Evolutionary conservation across 768 basidiomycete genomes (phyloP), one percentile per base, ranked within the genome.

Genomic region (Amanita pseudoporphyria): DNA sequence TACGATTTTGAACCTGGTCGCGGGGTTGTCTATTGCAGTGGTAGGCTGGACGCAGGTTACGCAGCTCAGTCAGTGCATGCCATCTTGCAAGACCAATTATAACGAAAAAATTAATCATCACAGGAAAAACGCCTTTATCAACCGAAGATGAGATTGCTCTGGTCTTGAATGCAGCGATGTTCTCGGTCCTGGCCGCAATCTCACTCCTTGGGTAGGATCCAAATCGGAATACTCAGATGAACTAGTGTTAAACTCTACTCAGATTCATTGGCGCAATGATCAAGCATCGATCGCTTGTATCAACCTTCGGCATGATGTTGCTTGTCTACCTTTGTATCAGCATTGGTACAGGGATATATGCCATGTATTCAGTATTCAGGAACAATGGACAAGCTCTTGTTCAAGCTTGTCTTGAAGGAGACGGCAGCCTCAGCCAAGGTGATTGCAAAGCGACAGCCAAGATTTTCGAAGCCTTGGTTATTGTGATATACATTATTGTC

Each of bases 121-220:
- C 60, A 44, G 53, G 68, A 26, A 59, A 70, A 13, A 45, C 44
- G 16, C 66, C 67, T 0, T 56, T 76, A 26, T 57, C 68, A 12
- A 55, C 56, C 13, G 54, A 57, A 16, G 71, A 77, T 52, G 59
- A 68, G 47, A 59, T 69, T 31, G 72, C 76, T 0, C 58, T 78
- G 24, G 77, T 71, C 58, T 55, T 77, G 42, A 68, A 77, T 45
- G 63, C 73, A 9, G 54, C 69, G 14, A 63, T 76, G 49, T 80
- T 72, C 59, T 71, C 73, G 2, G 42, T 78, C 32, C 63, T 80
- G 14, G 69, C 68, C 22, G 35, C 78, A 18, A 57, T 77, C 13
- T 74, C 77, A 10, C 52, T 76, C 19, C 66, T 78, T 47, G 80
- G 78, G 75, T 79, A 53, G 47, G 72, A 44, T 9, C 49, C 26